Percentiles rank a stretch among this genome's conserved stretches.
Evolutionary conservation across 768 basidiomycete genomes (phyloP).

Genomic region (Clitopilus hobsonii): DNA sequence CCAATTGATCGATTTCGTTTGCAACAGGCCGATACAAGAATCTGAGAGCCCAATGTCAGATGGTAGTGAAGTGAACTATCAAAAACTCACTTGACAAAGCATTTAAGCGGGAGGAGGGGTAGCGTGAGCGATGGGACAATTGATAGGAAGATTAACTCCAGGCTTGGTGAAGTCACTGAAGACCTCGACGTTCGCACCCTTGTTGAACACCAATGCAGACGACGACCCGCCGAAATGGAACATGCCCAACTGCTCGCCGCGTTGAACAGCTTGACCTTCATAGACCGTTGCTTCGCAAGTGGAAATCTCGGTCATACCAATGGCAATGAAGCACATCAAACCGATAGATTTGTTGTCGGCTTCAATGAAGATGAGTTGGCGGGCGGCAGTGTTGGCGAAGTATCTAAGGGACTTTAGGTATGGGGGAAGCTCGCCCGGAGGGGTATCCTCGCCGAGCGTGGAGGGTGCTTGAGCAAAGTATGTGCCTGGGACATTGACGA

Average conservation of each 20-base stretch:
- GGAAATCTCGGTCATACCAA: constrained; percentile 64
- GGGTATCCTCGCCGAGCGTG: not conserved
- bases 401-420: constrained; percentile 29
- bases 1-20: no score
- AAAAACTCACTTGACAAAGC: no score
- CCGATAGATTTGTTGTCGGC: constrained; percentile 44
- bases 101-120: not conserved
- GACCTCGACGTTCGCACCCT: not conserved
- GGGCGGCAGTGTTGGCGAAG: constrained; percentile 39
- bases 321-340: constrained; percentile 48
- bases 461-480: constrained; percentile 40
- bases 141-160: not conserved
- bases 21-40: no score
- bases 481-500: constrained; percentile 40
- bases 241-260: constrained; percentile 56
- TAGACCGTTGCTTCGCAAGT: constrained; percentile 50
- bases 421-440: constrained; percentile 1
- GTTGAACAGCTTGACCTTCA: constrained; percentile 23
- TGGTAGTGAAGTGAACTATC: no score
- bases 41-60: no score
- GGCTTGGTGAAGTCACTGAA: not conserved
- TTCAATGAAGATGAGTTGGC: constrained; percentile 52
- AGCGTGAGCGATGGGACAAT: not conserved
- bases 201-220: constrained; percentile 37
- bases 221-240: constrained; percentile 65